Conservation (phyloP, 768 basidiomycete species). For the Kwoniella newhampshirensis region DNA sequence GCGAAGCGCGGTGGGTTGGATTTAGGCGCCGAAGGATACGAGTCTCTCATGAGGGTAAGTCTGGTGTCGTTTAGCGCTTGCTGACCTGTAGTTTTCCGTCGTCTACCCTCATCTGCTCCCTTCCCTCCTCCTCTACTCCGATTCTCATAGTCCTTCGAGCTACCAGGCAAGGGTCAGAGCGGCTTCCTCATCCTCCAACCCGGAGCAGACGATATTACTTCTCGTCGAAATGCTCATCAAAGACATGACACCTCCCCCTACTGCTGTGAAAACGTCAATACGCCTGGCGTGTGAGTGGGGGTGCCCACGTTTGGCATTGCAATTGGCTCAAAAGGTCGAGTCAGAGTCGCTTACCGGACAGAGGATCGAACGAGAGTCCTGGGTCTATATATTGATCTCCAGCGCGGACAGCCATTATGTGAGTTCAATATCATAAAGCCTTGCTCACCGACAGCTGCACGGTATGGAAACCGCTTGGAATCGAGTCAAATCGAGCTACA, state of each 20-base stretch:
- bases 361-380: constrained; percentile 59
- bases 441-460: constrained; percentile 59
- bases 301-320: constrained; percentile 68
- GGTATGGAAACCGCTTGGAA: constrained; percentile 69
- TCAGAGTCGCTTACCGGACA: constrained; percentile 58
- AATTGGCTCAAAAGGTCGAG: constrained; percentile 67
- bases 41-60: constrained; percentile 64
- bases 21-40: constrained; percentile 57
- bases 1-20: constrained; percentile 32
- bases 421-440: constrained; percentile 46
- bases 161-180: constrained; percentile 58
- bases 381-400: constrained; percentile 67
- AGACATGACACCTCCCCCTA: constrained; percentile 60
- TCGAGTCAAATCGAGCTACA: constrained; percentile 60
- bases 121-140: constrained; percentile 59
- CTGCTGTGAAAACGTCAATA: constrained; percentile 61
- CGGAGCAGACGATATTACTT: constrained; percentile 67
- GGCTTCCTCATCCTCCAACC: constrained; percentile 60
- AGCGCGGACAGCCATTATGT: constrained; percentile 71
- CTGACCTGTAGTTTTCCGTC: constrained; percentile 47
- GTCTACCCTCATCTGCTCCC: constrained; percentile 48
- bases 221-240: constrained; percentile 63
- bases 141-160: constrained; percentile 14
- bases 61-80: constrained; percentile 1
- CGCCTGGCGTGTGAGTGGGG: constrained; percentile 60